Percentiles rank a stretch among this genome's conserved stretches.
Evolutionary conservation across 1,284 basidiomycete genomes (phyloP).

Genomic region (Nidula niveotomentosa): DNA sequence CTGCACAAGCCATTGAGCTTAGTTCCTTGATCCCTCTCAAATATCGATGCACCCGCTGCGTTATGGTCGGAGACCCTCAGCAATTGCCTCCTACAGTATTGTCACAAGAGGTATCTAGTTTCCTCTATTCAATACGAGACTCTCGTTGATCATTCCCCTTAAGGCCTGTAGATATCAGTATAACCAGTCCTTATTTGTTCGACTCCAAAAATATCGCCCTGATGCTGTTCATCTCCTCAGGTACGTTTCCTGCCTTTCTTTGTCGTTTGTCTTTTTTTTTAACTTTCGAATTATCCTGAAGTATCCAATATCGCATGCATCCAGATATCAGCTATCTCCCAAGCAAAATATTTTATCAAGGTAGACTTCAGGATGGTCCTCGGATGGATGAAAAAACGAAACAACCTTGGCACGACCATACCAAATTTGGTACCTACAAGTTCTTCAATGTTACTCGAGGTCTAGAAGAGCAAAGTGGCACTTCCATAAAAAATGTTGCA

Average conservation of each 20-base stretch:
- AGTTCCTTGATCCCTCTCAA: conserved; percentile 97
- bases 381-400: conserved; percentile 84
- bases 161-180: conserved; percentile 82
- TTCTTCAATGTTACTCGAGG: conserved; percentile 82
- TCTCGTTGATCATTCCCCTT: conserved; percentile 1
- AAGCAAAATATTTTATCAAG: conserved; percentile 88
- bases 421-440: conserved; percentile 85
- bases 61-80: conserved; percentile 98
- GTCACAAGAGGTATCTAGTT: conserved; percentile 65
- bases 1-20: conserved; percentile 95
- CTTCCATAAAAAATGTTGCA: conserved; percentile 76
- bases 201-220: conserved; percentile 80
- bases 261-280: neutral
- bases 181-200: conserved; percentile 92
- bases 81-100: conserved; percentile 97
- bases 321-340: conserved; percentile 93
- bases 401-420: conserved; percentile 84
- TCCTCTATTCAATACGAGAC: neutral
- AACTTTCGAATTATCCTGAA: conserved; percentile 26
- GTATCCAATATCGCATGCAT: conserved; percentile 99
- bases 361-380: conserved; percentile 84
- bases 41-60: conserved; percentile 82
- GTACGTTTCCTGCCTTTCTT: conserved; percentile 38
- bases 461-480: conserved; percentile 51
- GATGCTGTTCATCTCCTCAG: conserved; percentile 90